A percentile compares a stretch with the other conserved stretches of the same genome.
Conservation (phyloP, 441 rosid species). For the Brassica balearica region DNA sequence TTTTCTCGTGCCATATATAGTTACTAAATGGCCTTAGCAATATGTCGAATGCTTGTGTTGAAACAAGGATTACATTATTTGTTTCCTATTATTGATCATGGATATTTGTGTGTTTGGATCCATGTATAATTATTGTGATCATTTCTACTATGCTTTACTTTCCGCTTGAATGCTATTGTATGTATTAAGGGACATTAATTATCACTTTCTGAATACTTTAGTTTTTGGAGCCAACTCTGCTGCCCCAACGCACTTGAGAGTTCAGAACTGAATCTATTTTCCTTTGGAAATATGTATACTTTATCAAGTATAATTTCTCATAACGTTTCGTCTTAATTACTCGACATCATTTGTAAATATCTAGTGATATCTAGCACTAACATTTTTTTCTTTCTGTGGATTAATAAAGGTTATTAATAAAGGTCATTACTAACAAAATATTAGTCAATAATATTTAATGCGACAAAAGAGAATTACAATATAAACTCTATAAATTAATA, state of each 20-base stretch:
- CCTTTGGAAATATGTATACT: background rate
- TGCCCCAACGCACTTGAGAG: slow-evolving; percentile 20
- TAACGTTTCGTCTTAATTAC: background rate
- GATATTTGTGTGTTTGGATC: slow-evolving; percentile 13
- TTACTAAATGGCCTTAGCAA: slow-evolving; percentile 6
- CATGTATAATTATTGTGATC: slow-evolving; percentile 10
- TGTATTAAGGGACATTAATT: slow-evolving; percentile 25
- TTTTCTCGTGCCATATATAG: background rate
- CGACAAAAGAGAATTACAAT: background rate
- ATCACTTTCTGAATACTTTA: slow-evolving; percentile 4
- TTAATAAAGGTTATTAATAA: too few relatives aligned
- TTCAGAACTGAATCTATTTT: background rate
- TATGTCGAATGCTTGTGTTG: slow-evolving; percentile 1
- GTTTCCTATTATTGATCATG: slow-evolving; percentile 15
- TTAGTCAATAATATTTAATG: background rate
- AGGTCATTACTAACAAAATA: background rate
- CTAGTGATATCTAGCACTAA: too few relatives aligned
- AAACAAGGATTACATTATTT: background rate
- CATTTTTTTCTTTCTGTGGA: background rate
- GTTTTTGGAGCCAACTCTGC: slow-evolving; percentile 18
- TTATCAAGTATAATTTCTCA: background rate
- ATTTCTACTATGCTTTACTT: background rate
- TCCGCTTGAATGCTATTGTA: slow-evolving; percentile 22
- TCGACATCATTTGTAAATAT: background rate
- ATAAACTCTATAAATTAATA: too few relatives aligned